Conservation (phyloP, 2,329 filamentous ascomycete species). For the Neocatenulostroma microsporum region DNA sequence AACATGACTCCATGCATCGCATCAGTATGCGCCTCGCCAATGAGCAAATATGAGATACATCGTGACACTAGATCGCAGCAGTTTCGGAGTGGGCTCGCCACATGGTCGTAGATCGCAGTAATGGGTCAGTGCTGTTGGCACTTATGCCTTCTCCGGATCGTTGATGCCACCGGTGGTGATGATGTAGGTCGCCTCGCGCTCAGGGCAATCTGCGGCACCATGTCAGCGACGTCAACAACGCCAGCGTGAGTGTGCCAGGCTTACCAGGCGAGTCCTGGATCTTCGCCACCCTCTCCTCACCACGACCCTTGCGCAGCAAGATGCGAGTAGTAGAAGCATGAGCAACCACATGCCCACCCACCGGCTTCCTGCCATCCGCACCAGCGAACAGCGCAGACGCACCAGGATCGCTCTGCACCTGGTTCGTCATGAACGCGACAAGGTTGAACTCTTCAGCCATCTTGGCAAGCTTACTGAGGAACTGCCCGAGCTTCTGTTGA, state of each 20-base stretch:
- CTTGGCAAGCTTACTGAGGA: slow-evolving; percentile 55
- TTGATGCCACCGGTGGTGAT: slow-evolving; percentile 63
- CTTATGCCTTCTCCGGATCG: slow-evolving; percentile 55
- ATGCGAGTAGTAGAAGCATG: slow-evolving; percentile 61
- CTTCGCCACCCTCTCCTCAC: slow-evolving; percentile 63
- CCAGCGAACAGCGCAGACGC: slow-evolving; percentile 60
- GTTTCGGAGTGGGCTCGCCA: too few species aligned
- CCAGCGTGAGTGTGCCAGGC: background rate
- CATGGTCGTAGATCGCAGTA: too few species aligned
- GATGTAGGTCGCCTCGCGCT: slow-evolving; percentile 61
- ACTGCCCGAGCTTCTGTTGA: slow-evolving; percentile 60
- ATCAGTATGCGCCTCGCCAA: too few species aligned
- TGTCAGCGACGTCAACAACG: slow-evolving; percentile 14
- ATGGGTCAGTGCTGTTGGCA: too few species aligned
- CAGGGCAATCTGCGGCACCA: slow-evolving; percentile 51
- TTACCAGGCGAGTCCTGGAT: slow-evolving; percentile 59
- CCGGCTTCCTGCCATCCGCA: slow-evolving; percentile 60
- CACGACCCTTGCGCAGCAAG: slow-evolving; percentile 59
- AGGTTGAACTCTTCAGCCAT: slow-evolving; percentile 66
- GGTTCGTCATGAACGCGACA: slow-evolving; percentile 58
- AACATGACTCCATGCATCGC: too few species aligned
- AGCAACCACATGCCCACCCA: slow-evolving; percentile 60
- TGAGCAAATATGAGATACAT: too few species aligned
- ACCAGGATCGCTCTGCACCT: slow-evolving; percentile 63
- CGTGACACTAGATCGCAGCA: too few species aligned